Evolutionary conservation across 306 rosid species (phyloP).

Genomic region (Fragaria ananassa): DNA sequence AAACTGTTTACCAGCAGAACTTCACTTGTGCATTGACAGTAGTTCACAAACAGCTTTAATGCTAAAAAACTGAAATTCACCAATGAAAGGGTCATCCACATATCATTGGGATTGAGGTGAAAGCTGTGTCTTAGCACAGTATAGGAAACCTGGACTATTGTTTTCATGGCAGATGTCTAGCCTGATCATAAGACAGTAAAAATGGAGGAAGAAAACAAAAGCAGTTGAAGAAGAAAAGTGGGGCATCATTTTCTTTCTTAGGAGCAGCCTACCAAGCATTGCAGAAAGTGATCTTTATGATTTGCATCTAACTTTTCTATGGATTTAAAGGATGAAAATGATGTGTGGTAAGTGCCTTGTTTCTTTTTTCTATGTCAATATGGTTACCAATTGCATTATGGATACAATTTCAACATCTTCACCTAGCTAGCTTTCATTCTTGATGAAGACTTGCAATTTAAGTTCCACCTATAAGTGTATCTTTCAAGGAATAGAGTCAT

Average conservation of each 20-base stretch:
- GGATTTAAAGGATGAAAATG: slow-evolving; percentile 49
- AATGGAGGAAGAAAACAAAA: slow-evolving; percentile 6
- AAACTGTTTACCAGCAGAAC: neutral
- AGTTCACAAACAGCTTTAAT: neutral
- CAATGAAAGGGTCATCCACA: neutral
- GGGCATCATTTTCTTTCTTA: slow-evolving; percentile 7
- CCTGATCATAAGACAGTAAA: neutral
- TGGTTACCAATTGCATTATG: neutral
- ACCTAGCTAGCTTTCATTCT: neutral
- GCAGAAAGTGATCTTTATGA: slow-evolving; percentile 32
- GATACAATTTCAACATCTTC: neutral
- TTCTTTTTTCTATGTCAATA: neutral
- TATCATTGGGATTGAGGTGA: neutral
- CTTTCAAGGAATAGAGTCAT: slow-evolving; percentile 3
- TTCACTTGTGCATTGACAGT: neutral
- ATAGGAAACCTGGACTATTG: neutral
- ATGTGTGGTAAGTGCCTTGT: slow-evolving; percentile 23
- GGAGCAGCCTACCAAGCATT: neutral
- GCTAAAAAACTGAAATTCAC: neutral
- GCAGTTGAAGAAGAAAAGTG: neutral
- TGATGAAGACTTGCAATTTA: neutral
- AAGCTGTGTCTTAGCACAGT: neutral
- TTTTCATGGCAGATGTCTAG: neutral
- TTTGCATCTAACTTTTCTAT: slow-evolving; percentile 42
- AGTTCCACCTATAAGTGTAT: slow-evolving; percentile 1